Evolutionary conservation across 2,329 filamentous ascomycete species (phyloP).

Genomic region (Penicillium sp.): DNA sequence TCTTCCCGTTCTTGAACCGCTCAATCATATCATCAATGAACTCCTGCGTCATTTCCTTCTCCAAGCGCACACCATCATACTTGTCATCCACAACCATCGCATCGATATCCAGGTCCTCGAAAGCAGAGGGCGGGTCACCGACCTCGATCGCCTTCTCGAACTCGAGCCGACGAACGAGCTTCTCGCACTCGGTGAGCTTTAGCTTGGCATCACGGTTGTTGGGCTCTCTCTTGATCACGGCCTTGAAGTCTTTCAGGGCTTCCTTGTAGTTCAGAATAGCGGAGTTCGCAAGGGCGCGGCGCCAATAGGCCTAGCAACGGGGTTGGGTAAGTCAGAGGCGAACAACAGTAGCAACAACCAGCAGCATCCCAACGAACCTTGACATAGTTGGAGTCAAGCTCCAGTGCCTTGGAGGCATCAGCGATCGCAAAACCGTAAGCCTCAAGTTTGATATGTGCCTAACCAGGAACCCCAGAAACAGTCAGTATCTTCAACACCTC

Average conservation of each 20-base stretch:
- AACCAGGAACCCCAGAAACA: too few species aligned
- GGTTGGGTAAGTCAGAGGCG: too few species aligned
- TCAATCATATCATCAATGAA: slow-evolving; percentile 97
- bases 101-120: slow-evolving; percentile 80
- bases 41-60: slow-evolving; percentile 82
- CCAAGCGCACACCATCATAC: slow-evolving; percentile 74
- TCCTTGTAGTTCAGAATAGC: slow-evolving; percentile 83
- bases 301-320: slow-evolving; percentile 85
- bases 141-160: slow-evolving; percentile 95
- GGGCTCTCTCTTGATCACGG: slow-evolving; percentile 78
- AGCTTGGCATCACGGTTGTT: slow-evolving; percentile 81
- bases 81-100: slow-evolving; percentile 71
- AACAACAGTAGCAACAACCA: too few species aligned
- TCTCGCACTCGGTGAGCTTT: slow-evolving; percentile 86
- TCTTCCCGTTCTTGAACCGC: slow-evolving; percentile 92
- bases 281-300: slow-evolving; percentile 80
- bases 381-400: slow-evolving; percentile 75
- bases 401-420: slow-evolving; percentile 83
- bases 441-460: slow-evolving; percentile 93
- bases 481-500: too few species aligned
- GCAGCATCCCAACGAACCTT: slow-evolving; percentile 59
- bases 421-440: slow-evolving; percentile 85
- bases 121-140: slow-evolving; percentile 80
- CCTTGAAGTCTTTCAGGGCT: slow-evolving; percentile 83
- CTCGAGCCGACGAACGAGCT: slow-evolving; percentile 80